Evolutionary conservation across 164 flowering plant genomes (phyloP).

Genomic region (Umbilicus rupestris): DNA sequence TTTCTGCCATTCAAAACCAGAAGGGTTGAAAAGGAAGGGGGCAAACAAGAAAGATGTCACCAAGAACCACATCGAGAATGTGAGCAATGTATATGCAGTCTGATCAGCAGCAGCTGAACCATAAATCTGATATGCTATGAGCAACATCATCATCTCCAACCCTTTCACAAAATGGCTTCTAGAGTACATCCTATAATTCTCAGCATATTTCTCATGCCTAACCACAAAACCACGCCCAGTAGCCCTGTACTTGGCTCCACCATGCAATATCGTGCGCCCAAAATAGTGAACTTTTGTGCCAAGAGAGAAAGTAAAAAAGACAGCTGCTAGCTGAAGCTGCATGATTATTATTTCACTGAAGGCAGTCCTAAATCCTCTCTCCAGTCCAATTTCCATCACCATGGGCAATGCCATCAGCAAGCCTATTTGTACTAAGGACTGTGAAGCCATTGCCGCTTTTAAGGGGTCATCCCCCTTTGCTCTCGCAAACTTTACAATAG

Average conservation of each 20-base stretch:
- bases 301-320: conserved; percentile 93
- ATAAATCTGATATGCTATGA: conserved; percentile 55
- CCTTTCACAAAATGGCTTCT: conserved; percentile 95
- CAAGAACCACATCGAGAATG: conserved; percentile 82
- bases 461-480: conserved; percentile 49
- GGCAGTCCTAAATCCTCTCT: conserved; percentile 91
- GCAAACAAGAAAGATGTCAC: conserved; percentile 81
- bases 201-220: conserved; percentile 86
- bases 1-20: conserved; percentile 99
- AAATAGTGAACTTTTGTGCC: conserved; percentile 88
- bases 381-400: conserved; percentile 95
- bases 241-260: conserved; percentile 98
- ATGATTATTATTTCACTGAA: conserved; percentile 67
- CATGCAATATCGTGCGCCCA: conserved; percentile 89
- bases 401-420: conserved; percentile 79
- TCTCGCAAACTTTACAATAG: conserved; percentile 52
- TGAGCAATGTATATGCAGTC: conserved; percentile 33
- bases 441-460: conserved; percentile 84
- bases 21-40: conserved; percentile 92
- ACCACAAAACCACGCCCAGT: conserved; percentile 99
- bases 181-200: conserved; percentile 92
- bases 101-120: conserved; percentile 33
- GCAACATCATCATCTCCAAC: conserved; percentile 66
- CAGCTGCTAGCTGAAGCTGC: conserved; percentile 94
- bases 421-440: conserved; percentile 84